Evolutionary conservation across 1,139 yeast species (phyloP).

Genomic region (Chernovozyma sophiae-reginae): DNA sequence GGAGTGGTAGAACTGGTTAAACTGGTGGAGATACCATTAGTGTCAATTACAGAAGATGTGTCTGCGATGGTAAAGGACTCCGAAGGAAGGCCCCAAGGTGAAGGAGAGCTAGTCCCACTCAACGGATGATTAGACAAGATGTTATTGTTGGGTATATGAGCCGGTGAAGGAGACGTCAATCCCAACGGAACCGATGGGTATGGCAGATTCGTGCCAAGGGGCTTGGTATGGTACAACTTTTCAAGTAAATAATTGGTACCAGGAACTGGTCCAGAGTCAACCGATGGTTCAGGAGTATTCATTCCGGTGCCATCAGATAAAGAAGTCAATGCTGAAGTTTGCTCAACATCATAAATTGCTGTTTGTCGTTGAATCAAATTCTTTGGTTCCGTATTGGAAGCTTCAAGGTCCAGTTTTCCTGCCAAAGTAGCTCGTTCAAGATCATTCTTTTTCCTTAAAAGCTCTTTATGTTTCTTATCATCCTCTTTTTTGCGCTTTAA

Average conservation of each 20-base stretch:
- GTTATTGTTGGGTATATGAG: not conserved
- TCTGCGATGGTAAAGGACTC: not conserved
- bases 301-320: too few species aligned
- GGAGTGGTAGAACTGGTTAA: not conserved
- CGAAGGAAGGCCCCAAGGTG: not conserved
- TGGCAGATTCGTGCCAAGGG: constrained; percentile 14
- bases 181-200: not conserved
- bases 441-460: constrained; percentile 24
- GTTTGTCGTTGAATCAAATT: constrained; percentile 22
- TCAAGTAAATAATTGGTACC: constrained; percentile 29
- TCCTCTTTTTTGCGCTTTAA: constrained; percentile 40
- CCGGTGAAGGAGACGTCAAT: not conserved
- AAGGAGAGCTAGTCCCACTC: not conserved
- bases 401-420: constrained; percentile 25
- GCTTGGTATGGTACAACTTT: constrained; percentile 32
- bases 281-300: too few species aligned
- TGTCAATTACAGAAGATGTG: not conserved
- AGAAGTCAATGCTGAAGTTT: constrained; percentile 9
- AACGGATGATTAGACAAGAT: not conserved
- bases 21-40: not conserved
- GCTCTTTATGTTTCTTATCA: constrained; percentile 41
- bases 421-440: not conserved
- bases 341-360: constrained; percentile 13
- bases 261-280: too few species aligned
- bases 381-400: constrained; percentile 36